Conservation (phyloP, 495 filamentous ascomycete species). For the Aspergillus mulundensis region DNA sequence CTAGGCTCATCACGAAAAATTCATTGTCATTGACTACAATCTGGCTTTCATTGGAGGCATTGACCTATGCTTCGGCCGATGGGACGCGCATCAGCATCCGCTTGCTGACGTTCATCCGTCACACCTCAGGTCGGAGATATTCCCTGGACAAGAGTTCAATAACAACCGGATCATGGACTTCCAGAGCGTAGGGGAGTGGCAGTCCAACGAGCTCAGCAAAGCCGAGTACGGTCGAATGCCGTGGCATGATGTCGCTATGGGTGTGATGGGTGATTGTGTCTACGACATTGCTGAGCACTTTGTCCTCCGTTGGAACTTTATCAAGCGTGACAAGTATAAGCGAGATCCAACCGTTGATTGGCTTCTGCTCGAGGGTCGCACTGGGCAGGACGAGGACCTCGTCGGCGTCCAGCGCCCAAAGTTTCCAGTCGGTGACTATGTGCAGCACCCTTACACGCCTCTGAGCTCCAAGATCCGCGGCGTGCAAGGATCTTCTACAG, state of each 20-base stretch:
- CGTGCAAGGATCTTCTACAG: slow-evolving; percentile 67
- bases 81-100: slow-evolving; percentile 82
- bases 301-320: slow-evolving; percentile 90
- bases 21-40: slow-evolving; percentile 88
- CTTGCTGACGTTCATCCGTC: slow-evolving; percentile 84
- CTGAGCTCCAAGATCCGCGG: slow-evolving; percentile 51
- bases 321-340: slow-evolving; percentile 98
- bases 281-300: slow-evolving; percentile 98
- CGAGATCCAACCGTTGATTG: slow-evolving; percentile 74
- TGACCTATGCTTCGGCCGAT: slow-evolving; percentile 94
- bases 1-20: slow-evolving; percentile 88
- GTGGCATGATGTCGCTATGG: slow-evolving; percentile 96
- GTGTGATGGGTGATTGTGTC: slow-evolving; percentile 79
- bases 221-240: slow-evolving; percentile 92
- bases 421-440: slow-evolving; percentile 80
- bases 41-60: slow-evolving; percentile 89
- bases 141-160: slow-evolving; percentile 95
- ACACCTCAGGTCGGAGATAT: slow-evolving; percentile 77
- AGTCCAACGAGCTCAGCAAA: slow-evolving; percentile 88
- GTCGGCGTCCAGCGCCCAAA: slow-evolving; percentile 82
- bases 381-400: slow-evolving; percentile 73
- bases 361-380: slow-evolving; percentile 76
- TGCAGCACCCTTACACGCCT: slow-evolving; percentile 71
- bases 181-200: slow-evolving; percentile 85
- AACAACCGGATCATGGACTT: slow-evolving; percentile 97